These are phyloP conservation scores for Neofusicoccum parvum DNA, from an alignment of 2,329 filamentous ascomycete genomes.

Conservation along the genomic window DNA sequence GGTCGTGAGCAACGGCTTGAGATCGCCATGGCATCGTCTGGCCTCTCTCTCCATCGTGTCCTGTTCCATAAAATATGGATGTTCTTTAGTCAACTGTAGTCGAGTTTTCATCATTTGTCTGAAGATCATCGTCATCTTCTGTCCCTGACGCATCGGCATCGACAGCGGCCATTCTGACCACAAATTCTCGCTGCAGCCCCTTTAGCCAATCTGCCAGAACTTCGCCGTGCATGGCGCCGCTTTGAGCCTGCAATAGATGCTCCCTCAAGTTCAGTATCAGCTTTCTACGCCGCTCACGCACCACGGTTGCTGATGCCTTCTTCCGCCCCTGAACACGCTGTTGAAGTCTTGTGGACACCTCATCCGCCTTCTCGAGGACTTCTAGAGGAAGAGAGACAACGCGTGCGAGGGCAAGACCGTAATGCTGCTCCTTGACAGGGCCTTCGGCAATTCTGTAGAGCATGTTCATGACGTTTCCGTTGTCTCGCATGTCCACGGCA, in stretches of 20 bases:
- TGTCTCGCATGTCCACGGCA: slow-evolving; percentile 63
- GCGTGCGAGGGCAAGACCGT: slow-evolving; percentile 80
- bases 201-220: slow-evolving; percentile 65
- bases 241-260: slow-evolving; percentile 67
- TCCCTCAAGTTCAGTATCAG: slow-evolving; percentile 74
- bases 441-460: slow-evolving; percentile 81
- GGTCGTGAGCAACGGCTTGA: background rate
- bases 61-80: too few relatives aligned
- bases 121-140: background rate
- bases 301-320: slow-evolving; percentile 59
- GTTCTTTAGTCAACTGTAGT: background rate
- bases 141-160: slow-evolving; percentile 47
- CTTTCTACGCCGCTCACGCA: slow-evolving; percentile 67
- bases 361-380: slow-evolving; percentile 69
- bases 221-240: slow-evolving; percentile 66
- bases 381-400: slow-evolving; percentile 70
- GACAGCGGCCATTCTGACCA: slow-evolving; percentile 68
- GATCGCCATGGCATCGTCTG: background rate
- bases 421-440: slow-evolving; percentile 69
- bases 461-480: slow-evolving; percentile 73
- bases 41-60: background rate
- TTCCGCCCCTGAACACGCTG: slow-evolving; percentile 60
- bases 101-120: background rate
- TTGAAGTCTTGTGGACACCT: slow-evolving; percentile 65
- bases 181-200: slow-evolving; percentile 74